Conservation (phyloP, 2,329 filamentous ascomycete species). For the Chaetothyriales sp. region DNA sequence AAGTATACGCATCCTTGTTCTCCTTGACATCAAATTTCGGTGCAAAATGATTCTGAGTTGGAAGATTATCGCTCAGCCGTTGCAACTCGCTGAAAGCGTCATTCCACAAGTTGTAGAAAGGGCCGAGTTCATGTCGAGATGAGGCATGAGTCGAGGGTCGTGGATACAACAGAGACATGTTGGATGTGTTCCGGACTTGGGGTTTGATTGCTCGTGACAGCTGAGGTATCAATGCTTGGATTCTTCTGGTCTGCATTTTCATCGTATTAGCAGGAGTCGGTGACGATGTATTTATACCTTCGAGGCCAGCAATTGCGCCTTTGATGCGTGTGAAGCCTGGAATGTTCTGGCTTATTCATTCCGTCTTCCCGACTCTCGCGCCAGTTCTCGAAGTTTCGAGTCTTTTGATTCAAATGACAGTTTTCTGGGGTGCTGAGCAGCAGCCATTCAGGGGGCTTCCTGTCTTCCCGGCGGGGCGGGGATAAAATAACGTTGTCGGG, state of each 20-base stretch:
- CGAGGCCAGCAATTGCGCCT: not conserved
- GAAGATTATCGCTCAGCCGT: conserved; percentile 12
- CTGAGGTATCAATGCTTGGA: not conserved
- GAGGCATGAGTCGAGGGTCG: conserved; percentile 7
- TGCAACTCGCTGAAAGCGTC: conserved; percentile 19
- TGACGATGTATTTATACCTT: not conserved
- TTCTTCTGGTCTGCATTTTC: not conserved
- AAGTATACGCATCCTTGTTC: conserved; percentile 29
- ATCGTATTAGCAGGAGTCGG: not conserved
- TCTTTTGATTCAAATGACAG: not conserved
- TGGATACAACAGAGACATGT: conserved; percentile 11
- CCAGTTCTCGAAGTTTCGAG: not conserved
- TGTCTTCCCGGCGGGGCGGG: not conserved
- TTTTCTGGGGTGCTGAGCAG: not conserved
- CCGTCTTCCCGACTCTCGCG: not conserved
- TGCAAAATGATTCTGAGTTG: conserved; percentile 22
- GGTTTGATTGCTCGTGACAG: not conserved
- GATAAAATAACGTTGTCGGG: not conserved
- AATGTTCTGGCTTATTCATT: not conserved
- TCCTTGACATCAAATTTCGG: conserved; percentile 37
- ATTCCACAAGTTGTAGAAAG: conserved; percentile 16
- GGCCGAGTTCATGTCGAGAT: conserved; percentile 9
- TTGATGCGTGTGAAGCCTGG: not conserved
- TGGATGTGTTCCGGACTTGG: not conserved
- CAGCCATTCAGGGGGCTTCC: not conserved